These are phyloP conservation scores for Lyophyllum atratum DNA, from an alignment of 768 basidiomycete species.

Conservation along the genomic window DNA sequence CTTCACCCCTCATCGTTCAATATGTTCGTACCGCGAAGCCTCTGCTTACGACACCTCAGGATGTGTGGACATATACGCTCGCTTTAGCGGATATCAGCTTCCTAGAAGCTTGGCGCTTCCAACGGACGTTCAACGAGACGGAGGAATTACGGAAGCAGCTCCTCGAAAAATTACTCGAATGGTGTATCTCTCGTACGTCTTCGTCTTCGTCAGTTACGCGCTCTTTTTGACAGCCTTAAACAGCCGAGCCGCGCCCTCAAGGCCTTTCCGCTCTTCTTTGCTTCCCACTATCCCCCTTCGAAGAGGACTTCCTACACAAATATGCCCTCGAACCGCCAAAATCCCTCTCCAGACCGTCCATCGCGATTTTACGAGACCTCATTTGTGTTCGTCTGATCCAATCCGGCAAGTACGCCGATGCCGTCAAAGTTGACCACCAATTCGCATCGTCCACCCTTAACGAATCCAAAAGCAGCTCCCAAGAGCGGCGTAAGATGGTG, in stretches of 20 bases:
- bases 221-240: constrained; percentile 1
- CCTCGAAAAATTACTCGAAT: constrained; percentile 60
- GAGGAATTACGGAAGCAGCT: constrained; percentile 55
- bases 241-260: constrained; percentile 60
- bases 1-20: constrained; percentile 61
- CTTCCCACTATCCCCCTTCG: constrained; percentile 65
- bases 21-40: constrained; percentile 81
- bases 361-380: constrained; percentile 73
- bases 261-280: constrained; percentile 64
- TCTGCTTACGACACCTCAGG: constrained; percentile 63
- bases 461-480: constrained; percentile 38
- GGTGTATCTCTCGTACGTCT: constrained; percentile 69
- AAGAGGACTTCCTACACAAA: constrained; percentile 56
- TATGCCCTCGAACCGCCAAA: constrained; percentile 61
- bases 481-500: constrained; percentile 69
- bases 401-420: constrained; percentile 67
- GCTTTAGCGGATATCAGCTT: constrained; percentile 69
- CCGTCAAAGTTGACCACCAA: constrained; percentile 72
- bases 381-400: constrained; percentile 78
- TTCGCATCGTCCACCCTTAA: constrained; percentile 49
- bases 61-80: constrained; percentile 68
- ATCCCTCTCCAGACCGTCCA: constrained; percentile 44
- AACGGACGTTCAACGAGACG: constrained; percentile 66
- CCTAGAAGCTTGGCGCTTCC: constrained; percentile 75
- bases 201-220: neutral